Base-by-base conservation (phyloP, 495 filamentous ascomycete genomes). In the Xylaria nigripes region DNA sequence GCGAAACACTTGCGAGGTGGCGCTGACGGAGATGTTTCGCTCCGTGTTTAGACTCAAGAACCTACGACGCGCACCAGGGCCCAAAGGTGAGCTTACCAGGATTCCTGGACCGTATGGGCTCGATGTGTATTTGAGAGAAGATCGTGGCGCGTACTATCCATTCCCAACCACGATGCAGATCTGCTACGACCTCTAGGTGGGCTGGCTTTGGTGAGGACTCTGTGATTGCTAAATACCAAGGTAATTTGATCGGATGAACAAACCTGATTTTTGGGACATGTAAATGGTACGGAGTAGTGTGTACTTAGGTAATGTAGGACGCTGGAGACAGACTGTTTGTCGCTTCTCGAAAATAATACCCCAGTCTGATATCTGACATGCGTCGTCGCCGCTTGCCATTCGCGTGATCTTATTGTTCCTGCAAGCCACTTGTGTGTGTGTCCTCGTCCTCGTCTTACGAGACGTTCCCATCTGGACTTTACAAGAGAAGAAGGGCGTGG, bases 11-110 rank as follows among this genome's bases (percentile, higher is more conserved):
- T 81, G 76, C 63, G 75, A 82, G 45, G 72, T 81, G 5, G 85
- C 84, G 13, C 69, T 90, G 43, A 78, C 78, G 21, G 74, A 85
- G 44, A 86, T 89, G 82, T 76, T 79, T 62, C 80, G 83, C 44
- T 85, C 81, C 44, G 71, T 85, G 36, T 79, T 89, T 57, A 79
- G 79, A 27, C 65, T 84, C 43, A 77, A 71, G 46, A 76, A 74
- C n/a, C 66, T 93, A n/a, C 75, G 84, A n/a, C 78, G 83, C 50
- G 86, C 83, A 0, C 68, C 79, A 0, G 88, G 88, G 2, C 72
- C 76, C 1, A 80, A 85, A 69, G 89, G 89, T 0, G 67, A 83
- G 60, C 66, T 94, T 45, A 90, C 91, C 76, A 86, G 82, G 72
- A 73, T 91, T 10, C 69, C 72, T 0, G 75, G 73, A 36, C 72